phyloP scores from a whole-genome alignment of 2,329 filamentous ascomycete genomes.

The Aspergillus ustus region DNA sequence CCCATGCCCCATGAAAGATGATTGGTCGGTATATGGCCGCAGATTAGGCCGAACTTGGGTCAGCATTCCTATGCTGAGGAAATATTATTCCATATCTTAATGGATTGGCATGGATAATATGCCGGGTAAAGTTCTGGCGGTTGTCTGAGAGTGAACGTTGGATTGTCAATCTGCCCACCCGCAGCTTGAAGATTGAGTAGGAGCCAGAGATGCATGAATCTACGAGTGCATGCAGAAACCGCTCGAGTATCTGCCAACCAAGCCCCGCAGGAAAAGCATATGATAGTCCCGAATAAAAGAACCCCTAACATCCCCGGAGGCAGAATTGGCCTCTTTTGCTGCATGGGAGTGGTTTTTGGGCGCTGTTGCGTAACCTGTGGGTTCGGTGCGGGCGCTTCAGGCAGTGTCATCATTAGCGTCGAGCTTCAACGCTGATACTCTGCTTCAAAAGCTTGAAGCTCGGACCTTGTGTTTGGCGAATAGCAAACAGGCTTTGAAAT shows the following conservation, averaged over 20 bases:
- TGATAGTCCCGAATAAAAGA: conserved; percentile 21
- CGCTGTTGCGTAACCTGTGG: conserved; percentile 29
- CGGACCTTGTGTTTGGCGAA: conserved; percentile 10
- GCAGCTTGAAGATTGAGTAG: conserved; percentile 8
- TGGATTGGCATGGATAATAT: conserved; percentile 10
- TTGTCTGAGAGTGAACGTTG: conserved; percentile 15
- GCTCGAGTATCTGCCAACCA: conserved; percentile 15
- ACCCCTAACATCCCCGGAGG: conserved; percentile 26
- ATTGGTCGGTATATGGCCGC: conserved; percentile 5
- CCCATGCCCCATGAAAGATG: background rate
- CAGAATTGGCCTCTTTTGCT: conserved; percentile 13
- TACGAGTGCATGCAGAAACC: conserved; percentile 18
- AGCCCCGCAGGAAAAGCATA: conserved; percentile 20
- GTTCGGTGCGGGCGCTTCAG: conserved; percentile 23
- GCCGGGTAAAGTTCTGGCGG: conserved; percentile 10
- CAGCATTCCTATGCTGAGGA: conserved; percentile 1
- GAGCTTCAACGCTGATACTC: conserved; percentile 17
- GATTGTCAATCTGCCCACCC: conserved; percentile 12
- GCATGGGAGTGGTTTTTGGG: conserved; percentile 24
- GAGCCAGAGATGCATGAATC: conserved; percentile 16
- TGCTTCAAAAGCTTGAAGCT: background rate
- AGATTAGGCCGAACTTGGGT: conserved; percentile 1
- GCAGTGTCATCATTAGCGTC: conserved; percentile 23
- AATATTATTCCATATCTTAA: conserved; percentile 4
- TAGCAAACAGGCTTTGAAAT: conserved; percentile 9